Evolutionary conservation across 176 grass and related monocot species (phyloP).

Genomic region (Zea luxurians): DNA sequence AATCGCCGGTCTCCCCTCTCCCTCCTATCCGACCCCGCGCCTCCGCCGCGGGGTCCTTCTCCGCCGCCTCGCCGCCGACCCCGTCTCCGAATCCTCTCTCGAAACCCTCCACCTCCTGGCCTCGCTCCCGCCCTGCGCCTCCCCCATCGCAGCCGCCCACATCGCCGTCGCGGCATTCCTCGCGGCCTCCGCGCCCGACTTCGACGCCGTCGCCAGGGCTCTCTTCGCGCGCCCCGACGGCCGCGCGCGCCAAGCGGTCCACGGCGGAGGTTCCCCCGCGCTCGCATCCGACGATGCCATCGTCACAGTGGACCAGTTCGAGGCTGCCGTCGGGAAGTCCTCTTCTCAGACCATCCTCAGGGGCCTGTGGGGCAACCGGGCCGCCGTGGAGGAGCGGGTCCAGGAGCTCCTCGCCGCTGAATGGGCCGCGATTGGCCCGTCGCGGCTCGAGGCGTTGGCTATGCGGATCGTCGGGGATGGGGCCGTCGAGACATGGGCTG

Average conservation of each 20-base stretch:
- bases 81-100: constrained; percentile 28
- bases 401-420: constrained; percentile 35
- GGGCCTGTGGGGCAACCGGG: constrained; percentile 14
- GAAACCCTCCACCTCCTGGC: constrained; percentile 34
- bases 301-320: constrained; percentile 32
- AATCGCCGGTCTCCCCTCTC: constrained; percentile 28
- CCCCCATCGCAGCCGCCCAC: constrained; percentile 3
- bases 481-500: constrained; percentile 32
- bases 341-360: constrained; percentile 30
- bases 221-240: constrained; percentile 33
- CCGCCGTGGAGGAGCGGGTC: constrained; percentile 30
- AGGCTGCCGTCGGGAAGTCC: constrained; percentile 39
- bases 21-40: constrained; percentile 32
- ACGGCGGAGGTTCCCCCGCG: neutral
- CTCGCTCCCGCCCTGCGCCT: constrained; percentile 18
- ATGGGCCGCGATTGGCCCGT: constrained; percentile 37
- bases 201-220: neutral
- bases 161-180: constrained; percentile 31
- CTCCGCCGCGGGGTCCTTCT: constrained; percentile 44
- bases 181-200: neutral
- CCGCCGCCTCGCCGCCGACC: constrained; percentile 33
- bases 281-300: constrained; percentile 25
- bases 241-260: constrained; percentile 15
- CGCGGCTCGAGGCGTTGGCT: constrained; percentile 33
- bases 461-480: constrained; percentile 40